Base-by-base conservation (phyloP, 2,329 filamentous ascomycete species). In the Colletotrichum sp. region DNA sequence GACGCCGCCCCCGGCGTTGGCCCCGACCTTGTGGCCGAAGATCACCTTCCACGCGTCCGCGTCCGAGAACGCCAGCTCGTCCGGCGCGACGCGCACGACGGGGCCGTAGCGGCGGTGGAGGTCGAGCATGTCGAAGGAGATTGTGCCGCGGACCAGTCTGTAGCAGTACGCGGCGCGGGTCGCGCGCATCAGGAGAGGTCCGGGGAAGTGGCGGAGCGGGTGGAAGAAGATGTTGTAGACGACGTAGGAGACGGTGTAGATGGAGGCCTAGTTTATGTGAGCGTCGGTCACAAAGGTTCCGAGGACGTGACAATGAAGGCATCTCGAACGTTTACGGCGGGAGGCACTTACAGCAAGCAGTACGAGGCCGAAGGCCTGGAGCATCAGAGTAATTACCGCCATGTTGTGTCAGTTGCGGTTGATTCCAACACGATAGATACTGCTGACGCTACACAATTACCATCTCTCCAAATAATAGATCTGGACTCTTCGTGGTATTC, bases 61-160 rank as follows among this genome's bases (percentile, higher is more conserved):
- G 28, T 82, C 79, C 39, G 81, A 84, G 78, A 87, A 90, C 2
- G 87, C 85, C 3, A 90, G 83, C 75, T 89, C 87, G 71, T 88
- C 83, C 2, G 89, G 88, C 8, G 84, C 84, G 57, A 89, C 80
- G 9, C 89, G 86, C 6, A 90, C 87, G 2, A 90, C 83, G 2
- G 83, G 82, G 12, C 88, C 88, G 75, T 88, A 88, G 55, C 80
- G 77, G 5, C 81, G 73, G 78, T 88, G 86, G 13, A 78, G 44
- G 13, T 65, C 60, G 6, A 68, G 65, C 34, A 76, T 65, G 32
- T 72, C 65, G 13, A 72, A 76, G 10, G 75, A 32, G 30, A 66
- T 30, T 0, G 39, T 75, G 3, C 77, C 77, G 34, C 59, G 24
- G 18, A 55, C 55, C 4, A 69, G 55, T 24, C 39, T 60, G 39